Evolutionary conservation across 2,329 filamentous ascomycete genomes (phyloP).

Genomic region (Fusarium drepaniforme): DNA sequence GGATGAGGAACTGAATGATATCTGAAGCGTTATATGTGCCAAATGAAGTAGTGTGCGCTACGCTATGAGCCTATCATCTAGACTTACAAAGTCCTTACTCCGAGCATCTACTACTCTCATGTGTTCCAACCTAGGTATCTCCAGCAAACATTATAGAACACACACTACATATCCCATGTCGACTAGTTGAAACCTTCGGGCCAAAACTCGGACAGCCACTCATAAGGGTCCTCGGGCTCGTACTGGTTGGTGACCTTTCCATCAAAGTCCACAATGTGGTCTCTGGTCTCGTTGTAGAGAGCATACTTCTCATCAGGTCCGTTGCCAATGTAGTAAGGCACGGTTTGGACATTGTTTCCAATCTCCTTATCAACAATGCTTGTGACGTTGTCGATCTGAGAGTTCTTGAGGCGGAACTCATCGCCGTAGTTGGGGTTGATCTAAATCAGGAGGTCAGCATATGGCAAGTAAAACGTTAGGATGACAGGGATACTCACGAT

Average conservation of each 20-base stretch:
- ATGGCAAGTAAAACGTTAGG: accelerated
- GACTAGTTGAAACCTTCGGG: conserved; percentile 45
- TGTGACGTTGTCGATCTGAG: conserved; percentile 41
- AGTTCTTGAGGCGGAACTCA: conserved; percentile 45
- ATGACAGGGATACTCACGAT: conserved; percentile 26
- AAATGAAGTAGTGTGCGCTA: too few species aligned
- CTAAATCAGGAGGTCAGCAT: too few species aligned
- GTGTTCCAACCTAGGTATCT: too few species aligned
- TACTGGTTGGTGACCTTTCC: conserved; percentile 38
- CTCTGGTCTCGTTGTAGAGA: conserved; percentile 43
- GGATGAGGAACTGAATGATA: too few species aligned
- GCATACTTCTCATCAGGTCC: conserved; percentile 47
- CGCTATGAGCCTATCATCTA: too few species aligned
- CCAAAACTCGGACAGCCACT: conserved; percentile 66
- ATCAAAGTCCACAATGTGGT: conserved; percentile 42
- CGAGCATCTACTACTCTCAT: too few species aligned
- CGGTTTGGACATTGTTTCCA: conserved; percentile 45
- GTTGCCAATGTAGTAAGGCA: conserved; percentile 40
- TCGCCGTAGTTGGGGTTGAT: conserved; percentile 48
- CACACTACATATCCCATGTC: too few species aligned
- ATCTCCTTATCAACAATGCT: conserved; percentile 46
- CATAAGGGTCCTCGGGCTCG: conserved; percentile 57
- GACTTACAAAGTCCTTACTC: too few species aligned
- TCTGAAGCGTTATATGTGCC: too few species aligned
- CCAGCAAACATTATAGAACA: too few species aligned